These are phyloP conservation scores for Wickerhamiella occidentalis DNA, from an alignment of 805 yeast genomes.

Conservation along the genomic window DNA sequence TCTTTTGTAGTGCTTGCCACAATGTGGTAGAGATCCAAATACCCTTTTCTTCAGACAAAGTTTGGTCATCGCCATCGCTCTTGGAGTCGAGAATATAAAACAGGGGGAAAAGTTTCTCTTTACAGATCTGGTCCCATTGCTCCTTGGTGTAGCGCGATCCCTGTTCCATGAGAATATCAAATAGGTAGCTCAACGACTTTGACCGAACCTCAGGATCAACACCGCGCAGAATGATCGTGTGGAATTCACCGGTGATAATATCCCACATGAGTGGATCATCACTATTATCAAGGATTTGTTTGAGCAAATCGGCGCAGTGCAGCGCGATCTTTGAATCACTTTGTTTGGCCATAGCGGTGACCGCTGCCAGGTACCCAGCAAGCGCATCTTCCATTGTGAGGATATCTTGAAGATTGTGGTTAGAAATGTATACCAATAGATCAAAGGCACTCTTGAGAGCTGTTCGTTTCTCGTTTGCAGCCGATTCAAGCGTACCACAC, in stretches of 20 bases:
- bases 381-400: constrained; percentile 52
- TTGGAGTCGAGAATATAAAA: constrained; percentile 61
- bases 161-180: constrained; percentile 64
- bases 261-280: constrained; percentile 18
- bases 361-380: constrained; percentile 54
- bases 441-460: constrained; percentile 54
- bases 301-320: constrained; percentile 66
- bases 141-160: constrained; percentile 63
- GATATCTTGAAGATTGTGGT: constrained; percentile 49
- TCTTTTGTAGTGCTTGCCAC: constrained; percentile 84
- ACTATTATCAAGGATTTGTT: constrained; percentile 28
- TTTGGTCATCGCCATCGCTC: constrained; percentile 41
- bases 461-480: constrained; percentile 37
- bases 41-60: constrained; percentile 70
- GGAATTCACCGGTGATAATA: constrained; percentile 59
- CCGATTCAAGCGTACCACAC: constrained; percentile 61
- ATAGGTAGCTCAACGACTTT: constrained; percentile 68
- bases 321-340: constrained; percentile 63
- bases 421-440: constrained; percentile 49
- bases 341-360: constrained; percentile 75
- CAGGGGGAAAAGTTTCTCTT: constrained; percentile 74
- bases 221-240: constrained; percentile 83
- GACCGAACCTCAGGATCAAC: constrained; percentile 91
- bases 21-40: constrained; percentile 96
- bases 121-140: constrained; percentile 77